Conservation (phyloP, 1,284 basidiomycete species). For the Naganishia liquefaciens region DNA sequence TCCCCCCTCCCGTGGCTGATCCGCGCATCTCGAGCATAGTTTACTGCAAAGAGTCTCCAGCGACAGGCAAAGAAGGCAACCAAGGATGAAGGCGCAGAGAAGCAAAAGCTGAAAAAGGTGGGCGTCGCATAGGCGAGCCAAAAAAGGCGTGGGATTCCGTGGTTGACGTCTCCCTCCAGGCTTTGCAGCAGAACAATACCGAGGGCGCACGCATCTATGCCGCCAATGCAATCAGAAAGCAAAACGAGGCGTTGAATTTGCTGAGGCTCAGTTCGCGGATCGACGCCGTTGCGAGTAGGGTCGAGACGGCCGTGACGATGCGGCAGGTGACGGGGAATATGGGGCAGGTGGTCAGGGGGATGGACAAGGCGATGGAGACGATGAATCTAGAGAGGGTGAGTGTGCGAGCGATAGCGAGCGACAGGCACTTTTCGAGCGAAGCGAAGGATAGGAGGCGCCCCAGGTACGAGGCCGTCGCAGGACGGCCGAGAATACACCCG, state of each 20-base stretch:
- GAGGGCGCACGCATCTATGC: conserved; percentile 99
- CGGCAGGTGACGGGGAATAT: conserved; percentile 82
- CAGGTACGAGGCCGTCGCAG: too few species aligned
- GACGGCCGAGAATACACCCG: too few species aligned
- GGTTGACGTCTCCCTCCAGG: conserved; percentile 60
- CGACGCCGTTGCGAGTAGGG: conserved; percentile 93
- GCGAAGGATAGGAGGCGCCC: background rate
- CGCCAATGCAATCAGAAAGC: conserved; percentile 97
- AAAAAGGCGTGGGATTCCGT: background rate
- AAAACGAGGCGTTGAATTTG: conserved; percentile 89
- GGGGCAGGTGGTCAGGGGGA: conserved; percentile 93
- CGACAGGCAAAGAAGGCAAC: conserved; percentile 93
- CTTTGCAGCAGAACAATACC: conserved; percentile 91
- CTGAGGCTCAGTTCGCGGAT: conserved; percentile 84
- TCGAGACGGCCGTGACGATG: conserved; percentile 99
- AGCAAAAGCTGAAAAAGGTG: conserved; percentile 86
- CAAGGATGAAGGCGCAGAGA: conserved; percentile 86
- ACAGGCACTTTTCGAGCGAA: too few species aligned
- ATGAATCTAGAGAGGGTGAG: conserved; percentile 96
- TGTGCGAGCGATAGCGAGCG: conserved; percentile 32
- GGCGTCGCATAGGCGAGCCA: background rate
- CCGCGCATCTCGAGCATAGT: conserved; percentile 60
- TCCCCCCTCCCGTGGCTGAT: background rate
- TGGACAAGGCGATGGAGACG: conserved; percentile 98
- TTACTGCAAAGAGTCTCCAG: conserved; percentile 89